Percentiles rank a stretch among this genome's conserved stretches.
phyloP scores from a whole-genome alignment of 495 filamentous ascomycete species.

The Thozetella sp. region DNA sequence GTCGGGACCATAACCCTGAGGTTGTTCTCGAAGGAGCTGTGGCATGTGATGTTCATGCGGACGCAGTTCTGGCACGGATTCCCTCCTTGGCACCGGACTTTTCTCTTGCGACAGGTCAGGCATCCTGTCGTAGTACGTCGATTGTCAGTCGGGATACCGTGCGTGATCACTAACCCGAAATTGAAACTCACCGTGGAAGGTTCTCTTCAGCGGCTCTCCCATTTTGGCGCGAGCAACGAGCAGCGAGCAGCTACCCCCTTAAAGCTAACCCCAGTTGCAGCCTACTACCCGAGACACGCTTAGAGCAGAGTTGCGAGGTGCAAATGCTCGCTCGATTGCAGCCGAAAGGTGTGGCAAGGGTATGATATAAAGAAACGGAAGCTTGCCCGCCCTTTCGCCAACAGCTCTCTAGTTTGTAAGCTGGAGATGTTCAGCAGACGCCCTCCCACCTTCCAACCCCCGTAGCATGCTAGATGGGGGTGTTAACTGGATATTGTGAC shows the following conservation, averaged over 20 bases:
- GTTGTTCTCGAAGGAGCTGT: slow-evolving; percentile 35
- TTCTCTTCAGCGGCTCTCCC: slow-evolving; percentile 28
- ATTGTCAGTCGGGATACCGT: background rate
- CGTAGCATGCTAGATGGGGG: too few relatives aligned
- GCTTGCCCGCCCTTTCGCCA: too few relatives aligned
- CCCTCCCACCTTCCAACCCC: too few relatives aligned
- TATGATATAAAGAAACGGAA: too few relatives aligned
- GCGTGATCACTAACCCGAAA: background rate
- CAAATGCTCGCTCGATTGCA: too few relatives aligned
- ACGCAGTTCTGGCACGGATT: slow-evolving; percentile 32
- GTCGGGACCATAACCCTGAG: slow-evolving; percentile 27
- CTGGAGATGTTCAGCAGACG: too few relatives aligned
- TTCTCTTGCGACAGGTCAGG: slow-evolving; percentile 36
- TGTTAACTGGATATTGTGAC: too few relatives aligned
- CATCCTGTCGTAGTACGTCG: slow-evolving; percentile 19
- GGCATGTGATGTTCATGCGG: slow-evolving; percentile 33
- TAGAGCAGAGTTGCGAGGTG: too few relatives aligned
- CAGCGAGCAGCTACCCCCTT: background rate
- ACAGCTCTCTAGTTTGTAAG: too few relatives aligned
- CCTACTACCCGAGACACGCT: too few relatives aligned
- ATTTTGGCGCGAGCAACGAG: slow-evolving; percentile 7
- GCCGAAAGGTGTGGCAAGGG: too few relatives aligned
- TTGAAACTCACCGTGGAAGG: slow-evolving; percentile 26
- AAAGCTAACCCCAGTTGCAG: too few relatives aligned
- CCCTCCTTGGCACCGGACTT: slow-evolving; percentile 33